Evolutionary conservation across 139 green algal species (phyloP).

Genomic region (Picochlorum sp.): DNA sequence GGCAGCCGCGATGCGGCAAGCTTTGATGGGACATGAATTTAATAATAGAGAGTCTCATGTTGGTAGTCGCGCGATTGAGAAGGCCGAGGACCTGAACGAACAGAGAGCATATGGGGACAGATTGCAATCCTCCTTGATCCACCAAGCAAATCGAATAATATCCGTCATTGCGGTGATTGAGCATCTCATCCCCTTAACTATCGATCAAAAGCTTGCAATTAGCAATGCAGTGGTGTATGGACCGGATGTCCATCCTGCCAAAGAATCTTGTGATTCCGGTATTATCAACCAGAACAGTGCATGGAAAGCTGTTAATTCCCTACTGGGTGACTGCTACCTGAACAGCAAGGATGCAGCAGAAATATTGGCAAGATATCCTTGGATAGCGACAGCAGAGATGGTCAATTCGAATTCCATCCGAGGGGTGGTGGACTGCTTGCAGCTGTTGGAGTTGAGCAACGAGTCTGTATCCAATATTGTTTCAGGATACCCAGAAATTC

Average conservation of each 20-base stretch:
- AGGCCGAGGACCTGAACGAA: too few species aligned
- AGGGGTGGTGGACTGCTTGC: conserved; percentile 8
- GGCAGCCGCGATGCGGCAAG: background rate
- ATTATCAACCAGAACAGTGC: background rate
- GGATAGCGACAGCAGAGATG: conserved; percentile 13
- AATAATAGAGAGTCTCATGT: background rate
- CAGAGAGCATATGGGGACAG: too few species aligned
- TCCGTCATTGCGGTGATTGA: conserved; percentile 4
- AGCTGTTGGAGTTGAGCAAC: conserved; percentile 10
- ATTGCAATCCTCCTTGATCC: background rate
- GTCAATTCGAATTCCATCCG: background rate
- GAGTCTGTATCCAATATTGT: conserved; percentile 6
- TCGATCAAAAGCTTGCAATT: background rate
- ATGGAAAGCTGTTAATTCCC: background rate
- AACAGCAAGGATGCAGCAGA: conserved; percentile 1
- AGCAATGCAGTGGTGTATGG: conserved; percentile 3
- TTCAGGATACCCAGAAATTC: conserved; percentile 1
- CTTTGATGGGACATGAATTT: background rate
- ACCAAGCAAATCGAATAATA: conserved; percentile 11
- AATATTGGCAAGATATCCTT: background rate
- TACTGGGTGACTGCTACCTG: conserved; percentile 6
- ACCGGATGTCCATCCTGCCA: background rate
- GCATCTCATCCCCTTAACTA: background rate
- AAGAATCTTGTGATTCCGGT: background rate
- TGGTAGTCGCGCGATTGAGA: too few species aligned